Evolutionary conservation across 23 red algal species (phyloP), one percentile per base, ranked within the genome.

Genomic region (Pyropia haitanensis): DNA sequence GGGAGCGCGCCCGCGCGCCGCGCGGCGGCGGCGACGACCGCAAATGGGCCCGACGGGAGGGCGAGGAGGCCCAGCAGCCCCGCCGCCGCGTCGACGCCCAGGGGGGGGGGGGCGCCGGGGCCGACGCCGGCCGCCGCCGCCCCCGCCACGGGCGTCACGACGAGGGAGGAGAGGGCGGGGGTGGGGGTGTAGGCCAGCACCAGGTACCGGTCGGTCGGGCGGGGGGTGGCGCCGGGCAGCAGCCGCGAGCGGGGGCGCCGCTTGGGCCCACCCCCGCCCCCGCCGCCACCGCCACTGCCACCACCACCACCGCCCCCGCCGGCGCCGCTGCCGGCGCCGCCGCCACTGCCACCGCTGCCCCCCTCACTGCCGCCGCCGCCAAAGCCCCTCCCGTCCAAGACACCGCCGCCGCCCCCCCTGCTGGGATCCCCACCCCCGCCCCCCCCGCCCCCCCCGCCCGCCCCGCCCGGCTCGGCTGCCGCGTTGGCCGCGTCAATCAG

Each of bases 401-500:
- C 39, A 46, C 39, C 39, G 4, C 39, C 39, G 10, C 39, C 39
- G 13, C 5, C 39, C 39, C 39, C 39, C 39, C 39, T 9, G 39
- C 0, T 46, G 39, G 39, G 39, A 1, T 46, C 39, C 39, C 10
- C n/a, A n/a, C 39, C 39, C 39, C 39, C 39, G 4, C 39, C 39
- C 0, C 7, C 39, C 7, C 39, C 39, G 5, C 39, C 39, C 39
- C 39, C 10, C 4, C 39, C 10, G 5, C 30, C 30, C 30, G 30
- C 5, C 39, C 39, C 5, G n/a, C n/a, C 39, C 39, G 39, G 39
- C 4, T 46, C 39, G 39, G 4, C 71, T 6, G 58, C 78, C 58
- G 55, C 50, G 65, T 95, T 95, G 0, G 80, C 79, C 30, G 90
- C 82, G 55, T 88, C 82, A 28, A 95, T 81, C 27, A 95, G 73